Percentiles rank a stretch among this genome's conserved stretches.
Evolutionary conservation across 2,329 filamentous ascomycete species (phyloP).

Genomic region (Alternaria sp.): DNA sequence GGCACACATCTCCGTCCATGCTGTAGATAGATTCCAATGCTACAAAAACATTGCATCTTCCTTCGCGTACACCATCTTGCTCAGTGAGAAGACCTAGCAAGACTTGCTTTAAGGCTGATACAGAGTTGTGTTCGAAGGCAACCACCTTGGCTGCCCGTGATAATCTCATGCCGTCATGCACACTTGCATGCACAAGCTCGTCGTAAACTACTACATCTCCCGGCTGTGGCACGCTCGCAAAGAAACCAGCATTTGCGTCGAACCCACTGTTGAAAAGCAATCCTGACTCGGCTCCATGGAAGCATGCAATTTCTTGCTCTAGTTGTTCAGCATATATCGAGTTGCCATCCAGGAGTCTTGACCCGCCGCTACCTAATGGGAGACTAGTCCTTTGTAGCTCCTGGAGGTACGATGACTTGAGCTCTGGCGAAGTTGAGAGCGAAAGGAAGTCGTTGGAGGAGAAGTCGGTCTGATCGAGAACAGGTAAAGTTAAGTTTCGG

Average conservation of each 20-base stretch:
- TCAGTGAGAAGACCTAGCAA: conserved; percentile 43
- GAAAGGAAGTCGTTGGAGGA: conserved; percentile 73
- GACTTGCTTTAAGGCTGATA: conserved; percentile 52
- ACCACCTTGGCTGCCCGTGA: conserved; percentile 62
- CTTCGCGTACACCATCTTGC: conserved; percentile 22
- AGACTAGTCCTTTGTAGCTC: conserved; percentile 53
- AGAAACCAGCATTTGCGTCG: conserved; percentile 60
- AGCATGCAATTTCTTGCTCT: conserved; percentile 65
- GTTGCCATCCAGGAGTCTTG: conserved; percentile 72
- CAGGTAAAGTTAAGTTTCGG: conserved; percentile 38
- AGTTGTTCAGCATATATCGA: conserved; percentile 66
- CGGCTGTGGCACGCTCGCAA: conserved; percentile 57
- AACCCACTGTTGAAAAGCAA: conserved; percentile 67
- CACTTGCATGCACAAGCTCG: conserved; percentile 78
- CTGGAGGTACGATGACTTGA: conserved; percentile 59
- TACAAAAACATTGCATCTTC: conserved; percentile 41
- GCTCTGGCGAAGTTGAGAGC: conserved; percentile 57
- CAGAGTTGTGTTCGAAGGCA: conserved; percentile 67
- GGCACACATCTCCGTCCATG: conserved; percentile 81
- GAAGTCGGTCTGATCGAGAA: conserved; percentile 61
- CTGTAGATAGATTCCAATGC: conserved; percentile 65
- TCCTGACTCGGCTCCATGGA: conserved; percentile 66
- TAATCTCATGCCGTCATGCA: conserved; percentile 75
- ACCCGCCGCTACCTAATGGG: conserved; percentile 66
- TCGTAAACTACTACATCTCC: conserved; percentile 69